phyloP scores from a whole-genome alignment of 2,329 filamentous ascomycete species.

The Fusarium proliferatum region DNA sequence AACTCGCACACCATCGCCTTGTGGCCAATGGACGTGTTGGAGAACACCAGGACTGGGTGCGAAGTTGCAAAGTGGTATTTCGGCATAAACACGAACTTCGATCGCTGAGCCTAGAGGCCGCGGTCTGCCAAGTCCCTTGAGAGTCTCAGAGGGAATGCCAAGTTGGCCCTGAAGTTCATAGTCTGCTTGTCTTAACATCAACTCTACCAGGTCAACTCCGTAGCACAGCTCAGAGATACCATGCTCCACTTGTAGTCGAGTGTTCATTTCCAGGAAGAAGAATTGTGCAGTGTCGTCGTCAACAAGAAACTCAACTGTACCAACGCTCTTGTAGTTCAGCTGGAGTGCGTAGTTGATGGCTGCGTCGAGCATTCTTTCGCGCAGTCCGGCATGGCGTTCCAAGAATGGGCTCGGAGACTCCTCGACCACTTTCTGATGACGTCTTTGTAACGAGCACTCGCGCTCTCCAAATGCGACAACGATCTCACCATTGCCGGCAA shows the following conservation, averaged over 20 bases:
- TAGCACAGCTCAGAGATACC: slow-evolving; percentile 83
- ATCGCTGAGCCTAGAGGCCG: background rate
- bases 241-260: slow-evolving; percentile 80
- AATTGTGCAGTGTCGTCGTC: slow-evolving; percentile 53
- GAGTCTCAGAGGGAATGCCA: background rate
- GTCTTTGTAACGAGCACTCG: slow-evolving; percentile 74
- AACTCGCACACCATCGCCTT: background rate
- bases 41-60: background rate
- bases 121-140: background rate
- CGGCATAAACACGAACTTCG: background rate
- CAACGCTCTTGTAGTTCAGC: slow-evolving; percentile 29
- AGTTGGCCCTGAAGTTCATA: slow-evolving; percentile 21
- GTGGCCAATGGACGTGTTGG: background rate
- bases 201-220: slow-evolving; percentile 74
- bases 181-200: slow-evolving; percentile 53
- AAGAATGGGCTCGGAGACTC: background rate
- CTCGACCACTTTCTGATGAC: slow-evolving; percentile 71
- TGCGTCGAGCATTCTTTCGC: background rate
- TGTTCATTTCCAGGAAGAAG: slow-evolving; percentile 65
- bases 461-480: slow-evolving; percentile 69
- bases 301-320: slow-evolving; percentile 40
- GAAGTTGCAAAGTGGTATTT: background rate
- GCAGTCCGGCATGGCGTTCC: background rate
- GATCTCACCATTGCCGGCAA: slow-evolving; percentile 1
- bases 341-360: background rate